Evolutionary conservation across 2,329 filamentous ascomycete species (phyloP), one percentile per base, ranked within the genome.

Genomic region (Hawksworthiomyces lignivorus): DNA sequence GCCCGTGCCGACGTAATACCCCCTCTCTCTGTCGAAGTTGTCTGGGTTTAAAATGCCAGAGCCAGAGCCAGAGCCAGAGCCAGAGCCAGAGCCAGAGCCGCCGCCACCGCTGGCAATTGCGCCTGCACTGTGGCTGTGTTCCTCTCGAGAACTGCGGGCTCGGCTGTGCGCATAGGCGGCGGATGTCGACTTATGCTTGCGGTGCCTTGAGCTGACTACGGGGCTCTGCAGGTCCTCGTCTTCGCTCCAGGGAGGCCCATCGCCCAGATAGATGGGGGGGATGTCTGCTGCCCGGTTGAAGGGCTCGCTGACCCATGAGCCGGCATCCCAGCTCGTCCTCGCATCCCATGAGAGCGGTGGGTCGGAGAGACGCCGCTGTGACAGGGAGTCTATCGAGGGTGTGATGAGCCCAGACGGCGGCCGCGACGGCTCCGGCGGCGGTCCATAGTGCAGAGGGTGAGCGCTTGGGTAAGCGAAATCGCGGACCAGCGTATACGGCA

Each of bases 211-310:
- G 50, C 84, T 87, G 12, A 89, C 87, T 15, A 95, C 86, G 0
- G 89, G 89, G 57, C 88, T 94, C 56, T 92, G 87, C 32, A 96
- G 72, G 61, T 97, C 92, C 54, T 97, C 88, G 56, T 97, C 89
- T 64, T 96, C 89, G 61, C 87, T 94, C 67, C 88, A 97, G 3
- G 89, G 90, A 18, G 89, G 89, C 0, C 89, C 89, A 57, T 92
- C 87, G 4, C 79, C 85, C 54, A 92, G 90, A 36, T 87, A 78
- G 57, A 92, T 88, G 17, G 85, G 84, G 9, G 87, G 82, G 14
- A 94, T 70, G 55, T 89, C 84, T 51, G 85, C 75, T 19, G 73
- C 77, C 41, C 74, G 81, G 50, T 70, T 73, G 48, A 76, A 72
- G 26, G 72, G 61, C 52, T 74, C 63, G 55, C 71, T 50, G 43